phyloP scores from a whole-genome alignment of 352 stramenopile genomes.

The Globisporangium nunn region DNA sequence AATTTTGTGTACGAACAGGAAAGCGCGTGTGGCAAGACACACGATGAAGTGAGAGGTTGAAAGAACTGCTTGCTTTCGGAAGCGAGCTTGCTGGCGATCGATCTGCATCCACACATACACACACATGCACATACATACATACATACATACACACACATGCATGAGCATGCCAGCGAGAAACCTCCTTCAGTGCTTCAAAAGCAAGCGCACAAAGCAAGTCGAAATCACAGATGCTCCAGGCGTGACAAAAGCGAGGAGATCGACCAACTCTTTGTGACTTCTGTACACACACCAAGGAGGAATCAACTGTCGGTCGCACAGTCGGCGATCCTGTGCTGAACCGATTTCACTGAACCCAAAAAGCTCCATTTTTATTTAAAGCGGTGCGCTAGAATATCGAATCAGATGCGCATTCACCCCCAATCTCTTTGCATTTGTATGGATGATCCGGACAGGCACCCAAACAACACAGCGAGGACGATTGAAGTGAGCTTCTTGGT shows the following conservation, averaged over 20 bases:
- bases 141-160: no score
- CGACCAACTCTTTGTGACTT: not conserved
- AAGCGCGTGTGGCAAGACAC: not conserved
- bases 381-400: not conserved
- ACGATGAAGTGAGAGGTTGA: not conserved
- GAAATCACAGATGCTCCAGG: not conserved
- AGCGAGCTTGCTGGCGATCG: no score
- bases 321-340: slow-evolving; percentile 10
- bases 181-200: no score
- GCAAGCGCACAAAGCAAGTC: no score
- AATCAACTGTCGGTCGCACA: not conserved
- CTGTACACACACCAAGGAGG: no score
- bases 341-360: slow-evolving; percentile 15
- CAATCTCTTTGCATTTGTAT: not conserved
- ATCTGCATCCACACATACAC: no score
- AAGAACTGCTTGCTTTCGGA: not conserved
- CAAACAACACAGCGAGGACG: no score
- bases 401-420: not conserved
- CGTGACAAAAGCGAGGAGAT: not conserved
- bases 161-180: no score
- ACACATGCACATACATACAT: no score
- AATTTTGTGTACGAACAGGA: not conserved
- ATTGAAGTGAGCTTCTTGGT: not conserved
- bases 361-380: no score
- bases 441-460: not conserved